phyloP scores from a whole-genome alignment of 2,329 filamentous ascomycete species.

The Aspergillus flavus region DNA sequence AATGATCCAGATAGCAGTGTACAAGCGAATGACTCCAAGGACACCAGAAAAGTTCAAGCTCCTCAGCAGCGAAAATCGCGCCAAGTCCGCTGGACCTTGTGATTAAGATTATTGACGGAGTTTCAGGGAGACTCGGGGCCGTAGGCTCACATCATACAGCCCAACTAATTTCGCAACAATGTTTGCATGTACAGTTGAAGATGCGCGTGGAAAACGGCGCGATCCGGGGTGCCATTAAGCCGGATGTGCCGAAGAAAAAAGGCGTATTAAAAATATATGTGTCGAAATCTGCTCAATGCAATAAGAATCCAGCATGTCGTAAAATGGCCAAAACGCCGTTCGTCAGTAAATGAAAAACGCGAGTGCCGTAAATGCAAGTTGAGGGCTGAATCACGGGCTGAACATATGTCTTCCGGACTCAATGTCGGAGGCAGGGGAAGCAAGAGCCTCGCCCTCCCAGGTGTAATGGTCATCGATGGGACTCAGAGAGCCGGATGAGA shows the following conservation, averaged over 20 bases:
- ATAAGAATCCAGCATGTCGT: conserved; percentile 40
- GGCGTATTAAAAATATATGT: conserved; percentile 42
- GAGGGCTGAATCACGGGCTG: conserved; percentile 20
- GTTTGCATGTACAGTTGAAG: conserved; percentile 42
- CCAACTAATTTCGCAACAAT: conserved; percentile 25
- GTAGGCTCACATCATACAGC: conserved; percentile 15
- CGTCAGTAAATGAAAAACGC: conserved; percentile 35
- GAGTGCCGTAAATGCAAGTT: conserved; percentile 27
- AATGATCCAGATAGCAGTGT: conserved; percentile 26
- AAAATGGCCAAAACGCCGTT: conserved; percentile 40
- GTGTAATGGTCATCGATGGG: conserved; percentile 62
- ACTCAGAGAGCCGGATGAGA: conserved; percentile 66
- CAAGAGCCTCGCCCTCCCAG: conserved; percentile 45
- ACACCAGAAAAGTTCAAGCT: conserved; percentile 15
- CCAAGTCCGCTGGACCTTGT: conserved; percentile 21
- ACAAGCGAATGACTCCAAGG: conserved; percentile 43
- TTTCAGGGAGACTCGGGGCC: conserved; percentile 17
- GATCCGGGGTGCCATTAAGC: conserved; percentile 21
- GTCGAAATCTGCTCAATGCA: conserved; percentile 44
- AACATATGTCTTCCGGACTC: conserved; percentile 41
- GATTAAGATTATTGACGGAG: conserved; percentile 47
- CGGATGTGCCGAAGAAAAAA: conserved; percentile 22
- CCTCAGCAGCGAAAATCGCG: neutral
- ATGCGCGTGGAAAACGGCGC: conserved; percentile 8
- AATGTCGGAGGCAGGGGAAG: conserved; percentile 40